Conservation (phyloP, 768 basidiomycete species). For the Suillus spraguei region DNA sequence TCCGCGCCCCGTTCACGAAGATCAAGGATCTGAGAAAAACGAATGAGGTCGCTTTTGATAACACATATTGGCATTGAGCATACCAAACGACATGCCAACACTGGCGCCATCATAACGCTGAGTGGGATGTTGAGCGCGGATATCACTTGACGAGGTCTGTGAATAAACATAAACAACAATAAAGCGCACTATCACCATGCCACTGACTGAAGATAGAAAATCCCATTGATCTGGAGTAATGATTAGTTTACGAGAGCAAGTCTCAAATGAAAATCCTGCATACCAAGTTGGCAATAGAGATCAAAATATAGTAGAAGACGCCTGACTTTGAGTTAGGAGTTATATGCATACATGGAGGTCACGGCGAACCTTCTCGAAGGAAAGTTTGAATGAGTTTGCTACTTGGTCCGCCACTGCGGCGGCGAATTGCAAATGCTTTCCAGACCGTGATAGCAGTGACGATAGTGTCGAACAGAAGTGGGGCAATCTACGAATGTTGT, state of each 20-base stretch:
- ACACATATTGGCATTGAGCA: constrained; percentile 18
- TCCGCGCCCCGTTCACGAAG: constrained; percentile 82
- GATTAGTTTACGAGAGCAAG: constrained; percentile 11
- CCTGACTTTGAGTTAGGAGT: constrained; percentile 40
- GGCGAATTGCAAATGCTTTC: constrained; percentile 78
- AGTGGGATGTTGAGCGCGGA: constrained; percentile 85
- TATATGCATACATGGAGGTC: constrained; percentile 4
- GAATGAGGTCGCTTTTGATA: constrained; percentile 9
- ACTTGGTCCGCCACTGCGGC: constrained; percentile 73
- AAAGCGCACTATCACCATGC: not conserved
- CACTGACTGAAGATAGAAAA: constrained; percentile 82
- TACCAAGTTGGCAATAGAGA: constrained; percentile 82
- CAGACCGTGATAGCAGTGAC: constrained; percentile 81
- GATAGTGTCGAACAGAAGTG: constrained; percentile 78
- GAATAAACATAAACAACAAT: constrained; percentile 16
- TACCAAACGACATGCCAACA: constrained; percentile 79
- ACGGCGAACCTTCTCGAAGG: constrained; percentile 66
- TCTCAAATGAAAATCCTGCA: constrained; percentile 17
- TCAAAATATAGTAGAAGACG: constrained; percentile 83
- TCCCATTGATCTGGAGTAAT: constrained; percentile 62
- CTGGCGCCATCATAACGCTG: constrained; percentile 81
- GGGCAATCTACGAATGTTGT: constrained; percentile 59
- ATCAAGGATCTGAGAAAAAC: constrained; percentile 67
- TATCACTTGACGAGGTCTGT: constrained; percentile 77
- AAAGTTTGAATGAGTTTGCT: constrained; percentile 84